These are phyloP conservation scores for Fistulinella cinereoalba DNA, from an alignment of 1,284 basidiomycete genomes.

Conservation along the genomic window DNA sequence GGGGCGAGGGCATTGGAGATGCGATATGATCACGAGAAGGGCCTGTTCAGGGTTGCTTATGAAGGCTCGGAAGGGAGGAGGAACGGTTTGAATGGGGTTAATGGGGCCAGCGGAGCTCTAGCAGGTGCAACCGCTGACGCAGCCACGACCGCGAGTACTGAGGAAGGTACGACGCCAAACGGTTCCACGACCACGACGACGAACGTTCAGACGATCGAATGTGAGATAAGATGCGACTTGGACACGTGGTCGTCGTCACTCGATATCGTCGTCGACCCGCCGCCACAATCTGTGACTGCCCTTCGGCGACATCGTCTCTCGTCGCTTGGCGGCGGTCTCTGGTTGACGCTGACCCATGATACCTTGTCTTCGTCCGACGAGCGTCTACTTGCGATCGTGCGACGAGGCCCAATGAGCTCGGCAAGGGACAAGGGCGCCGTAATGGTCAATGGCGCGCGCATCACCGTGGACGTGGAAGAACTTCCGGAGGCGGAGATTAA, in stretches of 20 bases:
- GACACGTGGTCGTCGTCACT: conserved; percentile 88
- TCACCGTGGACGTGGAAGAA: conserved; percentile 89
- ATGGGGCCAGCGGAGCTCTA: conserved; percentile 15
- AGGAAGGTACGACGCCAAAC: conserved; percentile 9
- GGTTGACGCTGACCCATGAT: conserved; percentile 93
- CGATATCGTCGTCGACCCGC: conserved; percentile 92
- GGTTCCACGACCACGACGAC: conserved; percentile 9
- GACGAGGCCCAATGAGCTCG: conserved; percentile 59
- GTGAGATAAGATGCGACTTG: conserved; percentile 91
- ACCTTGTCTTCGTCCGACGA: conserved; percentile 75
- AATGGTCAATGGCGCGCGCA: conserved; percentile 86
- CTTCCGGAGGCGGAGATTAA: conserved; percentile 88
- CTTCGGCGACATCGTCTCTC: conserved; percentile 87
- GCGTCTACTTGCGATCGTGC: conserved; percentile 70
- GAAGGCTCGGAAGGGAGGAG: conserved; percentile 61
- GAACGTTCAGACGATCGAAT: conserved; percentile 69
- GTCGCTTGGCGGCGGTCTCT: conserved; percentile 88
- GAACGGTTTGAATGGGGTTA: conserved; percentile 28
- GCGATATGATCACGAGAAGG: conserved; percentile 87
- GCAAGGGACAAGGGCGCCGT: conserved; percentile 77
- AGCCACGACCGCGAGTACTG: conserved; percentile 1
- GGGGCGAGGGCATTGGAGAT: conserved; percentile 76
- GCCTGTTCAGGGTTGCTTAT: conserved; percentile 84
- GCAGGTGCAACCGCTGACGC: conserved; percentile 8
- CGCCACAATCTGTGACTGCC: conserved; percentile 82